Evolutionary conservation across 495 filamentous ascomycete species (phyloP).

Genomic region (Podospora australis): DNA sequence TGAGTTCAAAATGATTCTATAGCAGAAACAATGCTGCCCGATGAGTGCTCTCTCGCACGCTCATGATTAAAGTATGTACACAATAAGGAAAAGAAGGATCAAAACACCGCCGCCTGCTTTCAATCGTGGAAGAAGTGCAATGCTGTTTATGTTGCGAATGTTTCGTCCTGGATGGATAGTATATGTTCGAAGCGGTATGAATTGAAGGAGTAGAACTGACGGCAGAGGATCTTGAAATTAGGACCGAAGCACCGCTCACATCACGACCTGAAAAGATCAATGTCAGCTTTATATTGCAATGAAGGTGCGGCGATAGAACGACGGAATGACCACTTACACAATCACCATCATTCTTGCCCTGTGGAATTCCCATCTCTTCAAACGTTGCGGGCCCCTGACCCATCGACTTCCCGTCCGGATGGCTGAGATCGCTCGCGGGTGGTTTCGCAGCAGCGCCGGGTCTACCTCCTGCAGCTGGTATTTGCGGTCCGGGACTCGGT

Average conservation of each 20-base stretch:
- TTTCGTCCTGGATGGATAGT: no score
- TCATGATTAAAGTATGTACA: no score
- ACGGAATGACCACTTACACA: slow-evolving; percentile 60
- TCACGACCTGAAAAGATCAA: neutral
- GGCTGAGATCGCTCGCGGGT: neutral
- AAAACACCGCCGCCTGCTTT: no score
- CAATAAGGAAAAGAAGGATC: no score
- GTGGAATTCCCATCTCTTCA: slow-evolving; percentile 93
- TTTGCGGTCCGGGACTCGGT: neutral
- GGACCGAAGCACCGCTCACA: neutral
- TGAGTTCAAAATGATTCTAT: no score
- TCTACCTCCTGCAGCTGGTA: neutral
- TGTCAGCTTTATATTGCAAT: slow-evolving; percentile 21
- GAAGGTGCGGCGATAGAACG: slow-evolving; percentile 11
- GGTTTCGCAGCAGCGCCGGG: neutral
- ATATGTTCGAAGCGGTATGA: no score
- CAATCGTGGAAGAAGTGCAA: no score
- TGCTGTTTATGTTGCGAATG: no score
- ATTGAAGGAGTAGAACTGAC: no score
- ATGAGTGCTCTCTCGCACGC: no score
- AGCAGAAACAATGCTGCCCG: no score
- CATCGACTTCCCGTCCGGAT: slow-evolving; percentile 42
- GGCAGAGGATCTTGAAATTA: no score
- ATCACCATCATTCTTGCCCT: slow-evolving; percentile 70
- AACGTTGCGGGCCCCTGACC: slow-evolving; percentile 92